These are phyloP conservation scores for Dendrobium nobile DNA, from an alignment of 106 monocot genomes.

Conservation along the genomic window DNA sequence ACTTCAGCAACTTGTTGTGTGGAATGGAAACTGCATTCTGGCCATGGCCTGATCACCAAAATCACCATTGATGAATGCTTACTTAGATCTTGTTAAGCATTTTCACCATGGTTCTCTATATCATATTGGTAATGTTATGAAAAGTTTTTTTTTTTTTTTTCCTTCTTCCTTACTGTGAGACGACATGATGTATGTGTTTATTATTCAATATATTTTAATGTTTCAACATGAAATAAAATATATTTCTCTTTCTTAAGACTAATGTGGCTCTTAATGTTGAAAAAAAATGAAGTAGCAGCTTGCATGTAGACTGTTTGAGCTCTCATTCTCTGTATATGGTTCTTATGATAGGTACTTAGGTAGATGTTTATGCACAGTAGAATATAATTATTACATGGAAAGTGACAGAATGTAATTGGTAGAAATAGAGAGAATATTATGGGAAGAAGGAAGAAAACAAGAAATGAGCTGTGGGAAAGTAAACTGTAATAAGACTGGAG, in stretches of 20 bases:
- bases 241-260: background rate
- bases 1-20: conserved; percentile 70
- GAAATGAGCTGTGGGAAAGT: background rate
- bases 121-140: background rate
- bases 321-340: conserved; percentile 1
- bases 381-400: background rate
- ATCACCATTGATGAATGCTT: conserved; percentile 50
- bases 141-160: background rate
- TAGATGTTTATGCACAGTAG: background rate
- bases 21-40: conserved; percentile 70
- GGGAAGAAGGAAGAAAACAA: background rate
- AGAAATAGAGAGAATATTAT: conserved; percentile 1
- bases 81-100: background rate
- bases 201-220: conserved; percentile 1
- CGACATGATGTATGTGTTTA: background rate
- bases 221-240: conserved; percentile 1
- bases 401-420: background rate
- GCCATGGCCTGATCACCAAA: conserved; percentile 74
- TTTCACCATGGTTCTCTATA: background rate
- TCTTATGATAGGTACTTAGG: background rate
- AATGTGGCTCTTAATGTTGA: background rate
- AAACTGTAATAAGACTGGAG: background rate
- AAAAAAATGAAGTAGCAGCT: background rate
- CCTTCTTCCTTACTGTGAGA: background rate
- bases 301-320: background rate